These are phyloP conservation scores for Rhizophora apiculata DNA, from an alignment of 345 rosid genomes.

Conservation along the genomic window DNA sequence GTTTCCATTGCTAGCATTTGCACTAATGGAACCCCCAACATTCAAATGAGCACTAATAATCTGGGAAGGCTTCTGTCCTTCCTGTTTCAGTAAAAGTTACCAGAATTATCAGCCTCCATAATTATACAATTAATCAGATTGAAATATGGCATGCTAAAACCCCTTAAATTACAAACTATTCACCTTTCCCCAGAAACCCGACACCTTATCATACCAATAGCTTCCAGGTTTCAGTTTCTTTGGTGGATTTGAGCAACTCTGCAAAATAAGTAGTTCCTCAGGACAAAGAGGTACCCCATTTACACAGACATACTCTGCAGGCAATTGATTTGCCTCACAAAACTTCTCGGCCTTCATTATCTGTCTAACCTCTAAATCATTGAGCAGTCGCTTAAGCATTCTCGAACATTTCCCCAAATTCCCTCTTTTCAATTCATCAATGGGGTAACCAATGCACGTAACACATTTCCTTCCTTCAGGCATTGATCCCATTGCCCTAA, in stretches of 20 bases:
- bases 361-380: conserved; percentile 86
- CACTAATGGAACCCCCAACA: conserved; percentile 77
- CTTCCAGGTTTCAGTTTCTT: conserved; percentile 91
- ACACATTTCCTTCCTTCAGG: conserved; percentile 99
- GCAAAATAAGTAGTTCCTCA: conserved; percentile 76
- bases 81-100: conserved; percentile 48
- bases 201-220: conserved; percentile 99
- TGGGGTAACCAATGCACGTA: conserved; percentile 76
- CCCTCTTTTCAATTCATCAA: conserved; percentile 71
- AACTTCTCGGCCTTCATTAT: conserved; percentile 92
- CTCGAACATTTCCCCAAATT: conserved; percentile 88
- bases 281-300: conserved; percentile 77
- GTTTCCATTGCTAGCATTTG: conserved; percentile 93
- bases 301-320: conserved; percentile 78
- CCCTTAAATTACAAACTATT: conserved; percentile 12
- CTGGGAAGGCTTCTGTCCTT: conserved; percentile 88
- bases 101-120: conserved; percentile 25
- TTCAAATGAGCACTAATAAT: conserved; percentile 86
- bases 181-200: conserved; percentile 99
- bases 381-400: conserved; percentile 85
- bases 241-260: conserved; percentile 78
- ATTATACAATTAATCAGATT: conserved; percentile 1
- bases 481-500: conserved; percentile 99
- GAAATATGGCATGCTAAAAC: conserved; percentile 3
- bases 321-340: conserved; percentile 88